Conservation (phyloP, 2,329 filamentous ascomycete genomes). For the Knufia petricola region DNA sequence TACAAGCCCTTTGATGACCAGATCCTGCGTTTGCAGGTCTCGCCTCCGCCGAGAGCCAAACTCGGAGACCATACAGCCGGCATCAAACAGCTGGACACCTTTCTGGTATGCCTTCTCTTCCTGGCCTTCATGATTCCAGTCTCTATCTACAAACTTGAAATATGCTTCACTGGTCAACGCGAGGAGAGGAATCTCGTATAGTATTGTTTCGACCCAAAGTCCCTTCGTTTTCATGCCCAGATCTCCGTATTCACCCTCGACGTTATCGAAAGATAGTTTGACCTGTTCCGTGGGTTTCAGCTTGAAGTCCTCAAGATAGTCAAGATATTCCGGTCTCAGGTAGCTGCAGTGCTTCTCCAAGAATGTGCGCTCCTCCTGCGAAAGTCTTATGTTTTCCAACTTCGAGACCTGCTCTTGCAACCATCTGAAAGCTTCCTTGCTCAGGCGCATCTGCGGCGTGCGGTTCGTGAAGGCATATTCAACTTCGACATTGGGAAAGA, state of each 20-base stretch:
- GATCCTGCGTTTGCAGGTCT: constrained; percentile 88
- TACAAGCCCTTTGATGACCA: constrained; percentile 80
- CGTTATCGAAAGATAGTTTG: constrained; percentile 53
- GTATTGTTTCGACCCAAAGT: constrained; percentile 85
- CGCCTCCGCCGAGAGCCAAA: constrained; percentile 83
- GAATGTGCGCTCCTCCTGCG: constrained; percentile 69
- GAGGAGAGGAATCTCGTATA: constrained; percentile 93
- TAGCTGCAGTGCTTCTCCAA: constrained; percentile 72
- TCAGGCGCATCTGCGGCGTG: constrained; percentile 87
- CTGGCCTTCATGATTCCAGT: constrained; percentile 84
- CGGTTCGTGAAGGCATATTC: constrained; percentile 93
- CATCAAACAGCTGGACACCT: constrained; percentile 64
- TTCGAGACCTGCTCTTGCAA: constrained; percentile 74
- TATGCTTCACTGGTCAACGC: constrained; percentile 91
- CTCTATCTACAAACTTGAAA: constrained; percentile 89
- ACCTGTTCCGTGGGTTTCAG: constrained; percentile 76
- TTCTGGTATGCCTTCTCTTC: constrained; percentile 77
- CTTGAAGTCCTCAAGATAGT: constrained; percentile 71
- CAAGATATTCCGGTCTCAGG: constrained; percentile 65
- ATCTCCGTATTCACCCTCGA: constrained; percentile 62
- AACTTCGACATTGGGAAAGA: constrained; percentile 71
- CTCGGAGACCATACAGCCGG: constrained; percentile 82
- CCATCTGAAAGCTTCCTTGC: constrained; percentile 73
- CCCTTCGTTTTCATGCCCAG: constrained; percentile 69
- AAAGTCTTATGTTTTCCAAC: constrained; percentile 70